Percentiles rank a stretch among this genome's conserved stretches.
These are phyloP conservation scores for Botryosphaeria agaves DNA, from an alignment of 2,329 filamentous ascomycete genomes.

Conservation along the genomic window DNA sequence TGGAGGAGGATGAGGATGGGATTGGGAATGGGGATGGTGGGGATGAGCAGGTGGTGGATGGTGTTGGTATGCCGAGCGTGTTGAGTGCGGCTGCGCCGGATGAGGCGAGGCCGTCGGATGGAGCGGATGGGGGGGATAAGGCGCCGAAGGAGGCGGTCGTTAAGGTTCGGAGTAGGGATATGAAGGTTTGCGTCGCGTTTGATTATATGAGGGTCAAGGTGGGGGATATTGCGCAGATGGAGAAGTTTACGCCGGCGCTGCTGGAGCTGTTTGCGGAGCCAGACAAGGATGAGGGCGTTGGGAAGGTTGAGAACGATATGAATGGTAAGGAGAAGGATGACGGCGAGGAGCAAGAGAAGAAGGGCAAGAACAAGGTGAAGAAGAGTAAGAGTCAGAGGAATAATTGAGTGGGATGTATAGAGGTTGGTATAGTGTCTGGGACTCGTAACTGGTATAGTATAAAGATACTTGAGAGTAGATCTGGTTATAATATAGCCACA, in stretches of 20 bases:
- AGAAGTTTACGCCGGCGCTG: slow-evolving; percentile 43
- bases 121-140: neutral
- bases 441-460: too few relatives aligned
- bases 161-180: slow-evolving; percentile 23
- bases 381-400: too few relatives aligned
- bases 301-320: too few relatives aligned
- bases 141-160: neutral
- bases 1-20: slow-evolving; percentile 12
- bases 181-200: slow-evolving; percentile 56
- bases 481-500: too few relatives aligned
- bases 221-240: slow-evolving; percentile 50
- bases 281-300: slow-evolving; percentile 8
- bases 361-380: too few relatives aligned
- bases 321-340: neutral
- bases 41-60: slow-evolving; percentile 6
- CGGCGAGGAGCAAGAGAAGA: too few relatives aligned
- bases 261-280: slow-evolving; percentile 36
- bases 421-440: too few relatives aligned
- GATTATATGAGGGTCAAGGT: slow-evolving; percentile 63
- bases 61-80: slow-evolving; percentile 2
- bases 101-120: slow-evolving; percentile 2
- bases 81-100: slow-evolving; percentile 3
- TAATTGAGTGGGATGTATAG: too few relatives aligned
- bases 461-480: too few relatives aligned
- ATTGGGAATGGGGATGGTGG: slow-evolving; percentile 8